Evolutionary conservation across 352 stramenopile species (phyloP), one percentile per base, ranked within the genome.

Genomic region (Globisporangium perplexum): DNA sequence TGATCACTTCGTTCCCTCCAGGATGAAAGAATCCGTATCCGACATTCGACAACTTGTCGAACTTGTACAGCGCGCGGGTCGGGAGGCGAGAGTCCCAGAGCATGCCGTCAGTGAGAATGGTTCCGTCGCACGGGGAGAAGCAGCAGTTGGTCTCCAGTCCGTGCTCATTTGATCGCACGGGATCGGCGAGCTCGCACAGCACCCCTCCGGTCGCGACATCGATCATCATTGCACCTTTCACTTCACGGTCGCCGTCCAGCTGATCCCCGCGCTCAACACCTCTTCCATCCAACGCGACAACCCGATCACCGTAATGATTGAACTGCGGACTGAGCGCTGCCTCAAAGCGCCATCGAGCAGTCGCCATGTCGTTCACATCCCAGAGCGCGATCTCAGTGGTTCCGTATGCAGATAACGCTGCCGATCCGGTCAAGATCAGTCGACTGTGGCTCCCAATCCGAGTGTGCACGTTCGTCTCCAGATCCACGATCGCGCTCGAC

Each of bases 11-110:
- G 50, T 95, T 96, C 1, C 85, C 86, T 35, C 82, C 88, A 7
- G 85, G 85, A 62, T 96, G 86, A 55, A 93, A 95, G 50, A 80
- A 86, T 1, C 87, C 85, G 36, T 85, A 88, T 1, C 85, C 81
- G 20, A 90, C 59, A 33, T 93, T 92, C 1, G 83, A 92, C 7
- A 96, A 50, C 57, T 94, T 94, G 60, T 96, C 87, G 54, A 96
- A 95, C 47, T 95, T 93, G 64, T 95, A 88, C 20, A 96, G 50
- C 17, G 82, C 73, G 3, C 76, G 74, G 17, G 76, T 86, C 14
- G 79, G 72, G 47, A 87, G 72, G 0, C 84, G 77, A 8, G 78
- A 65, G 59, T 94, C 82, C 82, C 84, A 94, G 6, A 94, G 55
- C 70, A 94, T 86, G 4, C 84, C 82, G 53, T 90, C 84, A 0